These are phyloP conservation scores for Leishmania guyanensis DNA, from an alignment of 208 protist genomes.

Conservation along the genomic window DNA sequence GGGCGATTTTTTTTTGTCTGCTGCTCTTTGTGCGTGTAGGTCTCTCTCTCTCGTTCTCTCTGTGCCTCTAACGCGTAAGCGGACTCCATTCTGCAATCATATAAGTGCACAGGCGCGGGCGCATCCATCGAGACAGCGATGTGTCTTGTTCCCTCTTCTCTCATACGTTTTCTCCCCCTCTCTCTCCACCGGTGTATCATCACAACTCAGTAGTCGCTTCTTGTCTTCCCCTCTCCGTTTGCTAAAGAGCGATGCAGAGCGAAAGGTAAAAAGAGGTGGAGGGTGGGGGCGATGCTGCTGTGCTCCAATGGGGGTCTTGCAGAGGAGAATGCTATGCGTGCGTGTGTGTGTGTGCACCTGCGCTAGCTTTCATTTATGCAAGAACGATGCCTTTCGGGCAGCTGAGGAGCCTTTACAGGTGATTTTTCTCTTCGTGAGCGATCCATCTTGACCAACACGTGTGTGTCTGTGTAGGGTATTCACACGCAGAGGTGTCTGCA, in stretches of 20 bases:
- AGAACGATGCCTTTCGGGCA: too few species aligned
- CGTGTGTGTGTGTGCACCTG: not conserved
- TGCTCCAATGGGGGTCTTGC: not conserved
- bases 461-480: not conserved
- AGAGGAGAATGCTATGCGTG: not conserved
- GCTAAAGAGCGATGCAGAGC: not conserved
- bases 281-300: not conserved
- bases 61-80: not conserved
- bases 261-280: not conserved
- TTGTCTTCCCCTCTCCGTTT: not conserved
- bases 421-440: too few species aligned
- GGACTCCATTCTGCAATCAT: not conserved
- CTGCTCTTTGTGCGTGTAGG: not conserved
- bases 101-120: not conserved
- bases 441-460: not conserved
- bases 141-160: not conserved
- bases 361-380: too few species aligned
- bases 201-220: not conserved
- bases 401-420: too few species aligned
- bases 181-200: not conserved
- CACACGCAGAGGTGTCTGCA: not conserved
- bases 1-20: not conserved
- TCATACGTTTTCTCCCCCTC: not conserved
- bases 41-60: not conserved
- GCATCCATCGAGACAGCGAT: not conserved